These are phyloP conservation scores for Biscogniauxia sp. DNA, from an alignment of 2,329 filamentous ascomycete genomes.

Conservation along the genomic window DNA sequence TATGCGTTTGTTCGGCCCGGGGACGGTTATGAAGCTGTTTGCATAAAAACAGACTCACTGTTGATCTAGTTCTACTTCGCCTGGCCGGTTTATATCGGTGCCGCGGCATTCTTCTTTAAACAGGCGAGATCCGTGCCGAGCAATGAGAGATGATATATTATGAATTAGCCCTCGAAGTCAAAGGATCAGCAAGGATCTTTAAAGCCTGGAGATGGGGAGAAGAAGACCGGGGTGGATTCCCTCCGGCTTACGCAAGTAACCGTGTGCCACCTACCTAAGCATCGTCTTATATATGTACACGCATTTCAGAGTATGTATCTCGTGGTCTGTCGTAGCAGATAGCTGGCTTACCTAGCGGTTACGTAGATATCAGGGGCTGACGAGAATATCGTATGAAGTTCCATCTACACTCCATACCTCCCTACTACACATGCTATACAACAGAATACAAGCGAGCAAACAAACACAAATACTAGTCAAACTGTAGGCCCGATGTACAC, in stretches of 20 bases:
- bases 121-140: not conserved
- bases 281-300: not conserved
- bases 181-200: not conserved
- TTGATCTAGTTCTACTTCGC: not conserved
- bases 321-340: not conserved
- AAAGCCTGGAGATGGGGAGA: not conserved
- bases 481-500: not conserved
- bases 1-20: not conserved
- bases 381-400: not conserved
- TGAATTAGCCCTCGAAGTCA: not conserved
- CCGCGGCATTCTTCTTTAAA: not conserved
- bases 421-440: no score
- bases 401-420: no score
- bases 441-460: slow-evolving; percentile 1
- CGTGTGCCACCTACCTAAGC: not conserved
- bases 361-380: not conserved
- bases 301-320: not conserved
- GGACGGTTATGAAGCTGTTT: not conserved
- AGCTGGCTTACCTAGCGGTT: not conserved
- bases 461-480: not conserved
- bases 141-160: not conserved
- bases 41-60: not conserved
- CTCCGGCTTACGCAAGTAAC: not conserved
- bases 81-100: not conserved
- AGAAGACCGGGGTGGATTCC: not conserved